A percentile compares a stretch with the other conserved stretches of the same genome.
These are phyloP conservation scores for Globisporangium viniferum DNA, from an alignment of 352 stramenopile species.

Conservation along the genomic window DNA sequence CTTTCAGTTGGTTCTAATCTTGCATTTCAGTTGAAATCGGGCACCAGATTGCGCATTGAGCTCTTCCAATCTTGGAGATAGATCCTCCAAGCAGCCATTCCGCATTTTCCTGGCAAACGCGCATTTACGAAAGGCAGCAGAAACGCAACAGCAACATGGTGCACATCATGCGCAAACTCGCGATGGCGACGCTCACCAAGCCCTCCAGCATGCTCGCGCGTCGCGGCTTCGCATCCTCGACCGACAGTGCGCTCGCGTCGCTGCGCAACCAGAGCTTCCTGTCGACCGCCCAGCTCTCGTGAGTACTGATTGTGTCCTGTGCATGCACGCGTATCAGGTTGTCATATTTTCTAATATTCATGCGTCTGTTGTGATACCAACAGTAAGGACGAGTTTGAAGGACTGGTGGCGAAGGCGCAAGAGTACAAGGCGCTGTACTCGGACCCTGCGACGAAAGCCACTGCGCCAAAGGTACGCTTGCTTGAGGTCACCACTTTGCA, in stretches of 20 bases:
- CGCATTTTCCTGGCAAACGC: not conserved
- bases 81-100: slow-evolving; percentile 3
- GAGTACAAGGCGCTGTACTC: slow-evolving; percentile 72
- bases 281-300: slow-evolving; percentile 65
- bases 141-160: slow-evolving; percentile 8
- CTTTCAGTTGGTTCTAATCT: not conserved
- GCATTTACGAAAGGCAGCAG: not conserved
- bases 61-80: not conserved
- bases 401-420: slow-evolving; percentile 60
- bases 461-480: slow-evolving; percentile 36
- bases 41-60: not conserved
- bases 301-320: slow-evolving; percentile 7
- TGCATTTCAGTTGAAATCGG: not conserved
- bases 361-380: not conserved
- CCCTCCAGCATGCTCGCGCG: not conserved
- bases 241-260: slow-evolving; percentile 28
- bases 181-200: not conserved
- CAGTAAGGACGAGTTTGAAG: slow-evolving; percentile 42
- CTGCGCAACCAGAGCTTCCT: slow-evolving; percentile 72
- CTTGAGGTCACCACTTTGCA: not conserved
- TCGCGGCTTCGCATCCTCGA: slow-evolving; percentile 10
- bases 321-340: not conserved
- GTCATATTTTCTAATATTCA: not conserved
- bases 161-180: slow-evolving; percentile 12
- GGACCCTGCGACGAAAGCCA: slow-evolving; percentile 45